These are phyloP conservation scores for Aspergillus carlsbadensis DNA, from an alignment of 495 filamentous ascomycete species.

Conservation along the genomic window DNA sequence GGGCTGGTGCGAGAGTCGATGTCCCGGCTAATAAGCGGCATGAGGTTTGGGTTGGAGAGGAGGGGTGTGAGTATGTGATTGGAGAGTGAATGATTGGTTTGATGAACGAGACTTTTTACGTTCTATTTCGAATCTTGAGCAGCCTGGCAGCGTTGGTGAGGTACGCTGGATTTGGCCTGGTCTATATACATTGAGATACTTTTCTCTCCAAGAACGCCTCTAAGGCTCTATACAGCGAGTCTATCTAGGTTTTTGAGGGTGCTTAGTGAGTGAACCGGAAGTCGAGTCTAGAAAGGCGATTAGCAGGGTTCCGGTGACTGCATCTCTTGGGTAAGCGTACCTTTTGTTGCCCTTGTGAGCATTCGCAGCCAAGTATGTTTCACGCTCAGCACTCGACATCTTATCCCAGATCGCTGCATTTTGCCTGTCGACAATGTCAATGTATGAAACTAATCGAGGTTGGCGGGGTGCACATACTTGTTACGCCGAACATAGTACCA, in stretches of 20 bases:
- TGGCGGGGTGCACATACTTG: conserved; percentile 28
- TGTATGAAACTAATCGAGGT: neutral
- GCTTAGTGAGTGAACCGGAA: conserved; percentile 51
- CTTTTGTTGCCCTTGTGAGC: conserved; percentile 71
- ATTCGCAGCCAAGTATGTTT: conserved; percentile 64
- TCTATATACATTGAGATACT: too few species aligned
- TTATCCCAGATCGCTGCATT: conserved; percentile 52
- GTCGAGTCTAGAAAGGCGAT: conserved; percentile 38
- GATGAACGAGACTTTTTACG: neutral
- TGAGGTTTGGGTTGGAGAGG: conserved; percentile 79
- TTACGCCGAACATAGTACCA: conserved; percentile 65
- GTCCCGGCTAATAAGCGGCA: conserved; percentile 69
- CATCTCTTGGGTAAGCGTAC: conserved; percentile 22
- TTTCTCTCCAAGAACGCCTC: neutral
- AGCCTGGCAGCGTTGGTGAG: too few species aligned
- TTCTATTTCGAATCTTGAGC: too few species aligned
- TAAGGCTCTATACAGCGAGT: neutral
- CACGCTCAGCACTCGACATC: conserved; percentile 61
- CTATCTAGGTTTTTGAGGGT: neutral
- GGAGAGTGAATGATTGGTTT: conserved; percentile 55
- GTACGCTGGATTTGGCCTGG: too few species aligned
- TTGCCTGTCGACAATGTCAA: conserved; percentile 22
- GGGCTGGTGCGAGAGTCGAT: conserved; percentile 68
- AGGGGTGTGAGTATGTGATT: conserved; percentile 84
- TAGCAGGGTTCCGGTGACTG: neutral